Conservation (phyloP, 2,329 filamentous ascomycete species). For the Aspergillus sp. region DNA sequence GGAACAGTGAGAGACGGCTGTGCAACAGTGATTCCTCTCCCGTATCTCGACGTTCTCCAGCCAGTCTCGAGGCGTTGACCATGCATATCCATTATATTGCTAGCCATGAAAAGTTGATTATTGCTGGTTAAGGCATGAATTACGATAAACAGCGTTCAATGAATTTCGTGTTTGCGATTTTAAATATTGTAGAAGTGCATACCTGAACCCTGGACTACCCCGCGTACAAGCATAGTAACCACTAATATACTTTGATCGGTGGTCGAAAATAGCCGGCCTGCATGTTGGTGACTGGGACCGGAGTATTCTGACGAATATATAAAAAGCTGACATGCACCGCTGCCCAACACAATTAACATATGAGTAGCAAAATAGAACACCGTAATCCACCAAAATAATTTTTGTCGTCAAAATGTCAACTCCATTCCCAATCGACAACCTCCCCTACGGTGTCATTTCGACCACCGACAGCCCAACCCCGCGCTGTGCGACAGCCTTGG, state of each 20-base stretch:
- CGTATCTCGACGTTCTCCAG: not conserved
- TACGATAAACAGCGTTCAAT: not conserved
- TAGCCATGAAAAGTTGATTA: not conserved
- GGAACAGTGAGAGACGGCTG: not conserved
- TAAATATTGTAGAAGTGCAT: not conserved
- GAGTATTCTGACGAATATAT: not conserved
- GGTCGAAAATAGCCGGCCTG: not conserved
- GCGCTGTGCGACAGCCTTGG: constrained; percentile 15
- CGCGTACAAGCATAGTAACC: too few species aligned
- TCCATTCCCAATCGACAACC: constrained; percentile 19
- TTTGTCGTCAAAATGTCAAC: not conserved
- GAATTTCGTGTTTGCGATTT: not conserved
- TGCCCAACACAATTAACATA: not conserved
- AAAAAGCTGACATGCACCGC: not conserved
- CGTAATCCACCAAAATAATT: not conserved
- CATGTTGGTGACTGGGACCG: not conserved
- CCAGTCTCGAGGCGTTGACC: not conserved
- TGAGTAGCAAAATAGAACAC: too few species aligned
- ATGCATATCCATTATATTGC: not conserved
- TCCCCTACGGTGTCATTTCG: constrained; percentile 19
- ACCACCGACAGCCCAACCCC: constrained; percentile 6
- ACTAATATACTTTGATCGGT: too few species aligned
- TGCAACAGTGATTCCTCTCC: not conserved
- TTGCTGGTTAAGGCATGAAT: not conserved
- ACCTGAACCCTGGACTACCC: not conserved